Evolutionary conservation across 768 basidiomycete genomes (phyloP), one percentile per base, ranked within the genome.

Genomic region (Suillus weaverae): DNA sequence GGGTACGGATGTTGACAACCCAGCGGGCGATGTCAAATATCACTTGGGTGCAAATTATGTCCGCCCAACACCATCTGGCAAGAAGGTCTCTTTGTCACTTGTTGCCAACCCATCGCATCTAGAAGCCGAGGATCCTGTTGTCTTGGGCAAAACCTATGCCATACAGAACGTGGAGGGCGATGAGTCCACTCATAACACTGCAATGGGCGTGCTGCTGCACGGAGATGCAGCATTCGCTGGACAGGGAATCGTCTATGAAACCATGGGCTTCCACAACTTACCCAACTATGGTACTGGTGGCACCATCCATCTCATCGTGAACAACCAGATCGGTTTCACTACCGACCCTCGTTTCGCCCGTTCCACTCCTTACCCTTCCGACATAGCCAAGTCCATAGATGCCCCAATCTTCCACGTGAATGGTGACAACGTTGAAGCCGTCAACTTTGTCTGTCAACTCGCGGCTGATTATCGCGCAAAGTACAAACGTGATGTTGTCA

Each of bases 321-420:
- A 99, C 84, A 99, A 99, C 80, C 97, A 99, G 76, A 97, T 99
- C 66, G 97, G 97, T 64, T 99, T 99, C 83, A 99, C 97, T 60
- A 99, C 97, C 39, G 97, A 99, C 74, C 97, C 97, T 54, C 90
- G 96, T 64, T 97, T 99, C 81, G 83, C 97, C 54, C 95, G 97
- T 64, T 99, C 97, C 20, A 99, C 97, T 4, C 93, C 97, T 57
- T 99, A 99, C 80, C 92, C 92, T 14, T 98, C 97, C 62, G 97
- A 99, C 74, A 92, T 99, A 68, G 97, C 97, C 67, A 99, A 99
- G 79, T 89, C 95, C 56, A 99, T 99, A 74, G 97, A 99, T 71
- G 86, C 97, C 0, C 97, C 97, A 59, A 98, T 99, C 78, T 97
- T 99, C 89, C 97, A 99, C 78, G 97, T 99, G 73, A 99, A 99